These are phyloP conservation scores for Mucor velutinosus DNA, from an alignment of 371 early-diverging fungal species.

Conservation along the genomic window DNA sequence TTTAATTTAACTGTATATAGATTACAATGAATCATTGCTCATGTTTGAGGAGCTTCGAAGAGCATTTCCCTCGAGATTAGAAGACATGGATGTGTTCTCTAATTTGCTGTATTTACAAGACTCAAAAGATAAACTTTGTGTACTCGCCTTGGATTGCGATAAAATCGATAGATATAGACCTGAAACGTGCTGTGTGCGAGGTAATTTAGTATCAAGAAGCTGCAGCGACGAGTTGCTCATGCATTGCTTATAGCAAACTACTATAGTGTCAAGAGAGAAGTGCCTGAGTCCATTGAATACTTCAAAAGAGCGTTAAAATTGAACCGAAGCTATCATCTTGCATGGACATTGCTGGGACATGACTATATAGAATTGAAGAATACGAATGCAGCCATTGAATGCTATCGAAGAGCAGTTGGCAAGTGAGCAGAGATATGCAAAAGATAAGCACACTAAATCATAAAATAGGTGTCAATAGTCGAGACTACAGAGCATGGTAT, in stretches of 20 bases:
- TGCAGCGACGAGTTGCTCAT: too few species aligned
- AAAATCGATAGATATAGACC: conserved; percentile 82
- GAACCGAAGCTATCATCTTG: conserved; percentile 73
- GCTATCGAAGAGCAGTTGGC: conserved; percentile 85
- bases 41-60: conserved; percentile 72
- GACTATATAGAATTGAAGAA: conserved; percentile 94
- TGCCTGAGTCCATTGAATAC: conserved; percentile 84
- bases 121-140: conserved; percentile 68
- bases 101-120: conserved; percentile 87
- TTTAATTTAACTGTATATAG: conserved; percentile 33
- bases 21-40: conserved; percentile 68
- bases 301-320: conserved; percentile 86
- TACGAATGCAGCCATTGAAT: conserved; percentile 85
- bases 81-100: conserved; percentile 87
- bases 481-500: conserved; percentile 94
- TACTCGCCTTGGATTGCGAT: conserved; percentile 79
- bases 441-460: background rate
- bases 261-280: conserved; percentile 77
- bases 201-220: conserved; percentile 45
- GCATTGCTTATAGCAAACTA: conserved; percentile 77
- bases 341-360: conserved; percentile 95
- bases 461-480: conserved; percentile 64
- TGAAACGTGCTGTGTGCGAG: conserved; percentile 88
- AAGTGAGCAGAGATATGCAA: background rate
- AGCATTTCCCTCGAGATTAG: conserved; percentile 77